Conservation (phyloP, 2,329 filamentous ascomycete genomes). For the Blastomyces emzantsi region DNA sequence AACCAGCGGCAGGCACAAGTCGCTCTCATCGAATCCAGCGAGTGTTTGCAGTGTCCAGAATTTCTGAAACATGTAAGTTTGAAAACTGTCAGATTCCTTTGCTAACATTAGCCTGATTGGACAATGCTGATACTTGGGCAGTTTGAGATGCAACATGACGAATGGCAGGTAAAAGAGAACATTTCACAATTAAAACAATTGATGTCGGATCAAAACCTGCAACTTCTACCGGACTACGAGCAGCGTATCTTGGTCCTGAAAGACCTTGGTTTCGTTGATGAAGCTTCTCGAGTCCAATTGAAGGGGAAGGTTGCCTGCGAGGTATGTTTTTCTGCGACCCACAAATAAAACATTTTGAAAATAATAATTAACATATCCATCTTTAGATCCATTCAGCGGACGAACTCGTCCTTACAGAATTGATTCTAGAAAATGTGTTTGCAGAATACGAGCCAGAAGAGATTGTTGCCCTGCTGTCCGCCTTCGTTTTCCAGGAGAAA, state of each 20-base stretch:
- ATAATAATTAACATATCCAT: neutral
- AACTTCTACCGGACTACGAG: slow-evolving; percentile 91
- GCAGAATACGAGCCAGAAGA: slow-evolving; percentile 93
- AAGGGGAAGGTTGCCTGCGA: slow-evolving; percentile 99
- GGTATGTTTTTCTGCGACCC: slow-evolving; percentile 28
- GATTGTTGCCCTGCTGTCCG: slow-evolving; percentile 85
- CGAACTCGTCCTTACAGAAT: slow-evolving; percentile 89
- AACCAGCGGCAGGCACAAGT: slow-evolving; percentile 60
- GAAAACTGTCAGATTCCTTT: neutral
- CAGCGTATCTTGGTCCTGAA: slow-evolving; percentile 87
- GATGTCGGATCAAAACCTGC: slow-evolving; percentile 93
- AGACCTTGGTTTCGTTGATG: slow-evolving; percentile 86
- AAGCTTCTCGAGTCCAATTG: slow-evolving; percentile 75
- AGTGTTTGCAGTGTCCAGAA: slow-evolving; percentile 60
- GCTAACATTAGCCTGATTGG: slow-evolving; percentile 1
- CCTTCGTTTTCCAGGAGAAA: slow-evolving; percentile 98
- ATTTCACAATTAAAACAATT: slow-evolving; percentile 78
- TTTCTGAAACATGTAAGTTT: slow-evolving; percentile 81
- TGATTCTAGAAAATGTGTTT: slow-evolving; percentile 93
- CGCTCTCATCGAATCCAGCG: slow-evolving; percentile 52
- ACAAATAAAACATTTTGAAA: neutral
- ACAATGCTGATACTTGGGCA: slow-evolving; percentile 31
- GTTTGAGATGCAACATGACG: slow-evolving; percentile 94
- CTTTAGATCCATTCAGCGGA: slow-evolving; percentile 79
- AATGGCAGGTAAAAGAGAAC: slow-evolving; percentile 93